Percentiles rank a stretch among this genome's conserved stretches.
phyloP scores from a whole-genome alignment of 2,329 filamentous ascomycete species.

The Chaetothyriales sp. region DNA sequence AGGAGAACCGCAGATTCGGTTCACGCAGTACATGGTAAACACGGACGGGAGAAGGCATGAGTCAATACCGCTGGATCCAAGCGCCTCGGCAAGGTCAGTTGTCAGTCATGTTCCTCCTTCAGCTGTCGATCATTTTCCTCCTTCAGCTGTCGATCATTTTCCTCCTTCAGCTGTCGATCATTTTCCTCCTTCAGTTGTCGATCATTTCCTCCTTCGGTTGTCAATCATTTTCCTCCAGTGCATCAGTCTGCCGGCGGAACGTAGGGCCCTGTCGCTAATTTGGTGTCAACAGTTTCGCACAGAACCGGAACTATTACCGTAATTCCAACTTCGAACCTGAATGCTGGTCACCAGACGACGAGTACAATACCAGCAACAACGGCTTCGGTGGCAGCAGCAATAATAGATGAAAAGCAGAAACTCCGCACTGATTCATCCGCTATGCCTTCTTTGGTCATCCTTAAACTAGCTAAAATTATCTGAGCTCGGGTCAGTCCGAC shows the following conservation, averaged over 20 bases:
- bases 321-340: slow-evolving; percentile 34
- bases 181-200: background rate
- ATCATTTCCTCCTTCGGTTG: too few relatives aligned
- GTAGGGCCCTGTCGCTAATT: background rate
- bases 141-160: background rate
- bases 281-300: slow-evolving; percentile 24
- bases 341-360: slow-evolving; percentile 31
- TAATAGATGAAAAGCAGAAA: background rate
- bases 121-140: background rate
- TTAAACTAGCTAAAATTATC: background rate
- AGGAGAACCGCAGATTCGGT: background rate
- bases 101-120: background rate
- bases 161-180: background rate
- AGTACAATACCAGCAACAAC: slow-evolving; percentile 5
- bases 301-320: slow-evolving; percentile 34
- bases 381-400: background rate
- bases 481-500: background rate
- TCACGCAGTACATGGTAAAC: background rate
- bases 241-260: too few relatives aligned
- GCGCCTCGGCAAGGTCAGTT: background rate
- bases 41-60: background rate
- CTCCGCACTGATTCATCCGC: background rate
- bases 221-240: background rate
- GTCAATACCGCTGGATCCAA: background rate
- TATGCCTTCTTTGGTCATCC: background rate